Evolutionary conservation across 768 basidiomycete species (phyloP), one percentile per base, ranked within the genome.

Genomic region (Megacollybia marginata): DNA sequence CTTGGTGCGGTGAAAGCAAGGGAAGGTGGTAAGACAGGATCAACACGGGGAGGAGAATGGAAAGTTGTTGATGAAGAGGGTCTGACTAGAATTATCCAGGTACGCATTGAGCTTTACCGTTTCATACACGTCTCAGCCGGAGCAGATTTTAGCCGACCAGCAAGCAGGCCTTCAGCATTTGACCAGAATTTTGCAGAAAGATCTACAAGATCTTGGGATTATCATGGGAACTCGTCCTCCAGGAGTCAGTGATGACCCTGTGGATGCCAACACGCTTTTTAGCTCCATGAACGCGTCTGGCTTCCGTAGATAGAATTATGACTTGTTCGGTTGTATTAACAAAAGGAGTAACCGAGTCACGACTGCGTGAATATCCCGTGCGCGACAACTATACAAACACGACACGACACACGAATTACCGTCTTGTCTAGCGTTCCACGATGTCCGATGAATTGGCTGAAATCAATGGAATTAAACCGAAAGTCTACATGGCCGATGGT

Each of bases 61-160:
- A 77, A 81, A 0, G 87, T 92, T n/a, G 85, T 88, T 2, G 91
- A 93, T 61, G 87, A 89, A 58, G 88, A 90, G 1, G 90, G 90
- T 1, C 66, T 93, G 49, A 71, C 79, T 44, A 82, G 88, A 62
- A 81, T 93, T 49, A 71, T 82, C 4, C 82, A 86, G 75, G 88
- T 87, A 51, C 15, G 72, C 44, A 13, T 33, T 2, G 52, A 3
- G 15, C 46, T 33, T 49, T 46, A 46, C 9, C 23, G 44, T 28
- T 46, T 19, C 20, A 16, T 33, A 9, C 23, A 33, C 43, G 45
- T 44, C n/a, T 35, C 44, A 36, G 43, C 33, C 54, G 20, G 35
- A 8, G 19, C 56, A 89, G 85, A 87, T 92, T 53, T 65, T 93
- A 34, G 68, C 72, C 7, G 83, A 88, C 54, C 83, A 92, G 60